phyloP scores from a whole-genome alignment of 108 stramenopile species.

The Nannochloropsis gaditana region DNA sequence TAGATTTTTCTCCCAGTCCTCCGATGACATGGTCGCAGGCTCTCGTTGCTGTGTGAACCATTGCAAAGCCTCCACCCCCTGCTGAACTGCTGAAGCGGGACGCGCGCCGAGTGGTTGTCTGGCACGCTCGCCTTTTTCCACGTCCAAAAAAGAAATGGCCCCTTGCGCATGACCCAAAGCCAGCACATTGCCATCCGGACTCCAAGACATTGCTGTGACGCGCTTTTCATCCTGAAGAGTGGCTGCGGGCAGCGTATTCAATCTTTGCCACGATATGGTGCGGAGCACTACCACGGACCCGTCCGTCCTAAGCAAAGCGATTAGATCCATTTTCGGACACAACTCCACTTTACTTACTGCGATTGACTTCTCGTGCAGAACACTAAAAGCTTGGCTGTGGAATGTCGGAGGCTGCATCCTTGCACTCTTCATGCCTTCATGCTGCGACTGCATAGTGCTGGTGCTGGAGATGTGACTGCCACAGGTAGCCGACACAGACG shows the following conservation, averaged over 20 bases:
- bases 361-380: background rate
- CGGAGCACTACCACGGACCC: background rate
- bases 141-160: background rate
- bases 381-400: background rate
- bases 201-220: background rate
- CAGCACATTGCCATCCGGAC: background rate
- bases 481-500: too few species aligned
- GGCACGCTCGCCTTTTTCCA: conserved; percentile 1
- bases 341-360: background rate
- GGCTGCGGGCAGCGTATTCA: background rate
- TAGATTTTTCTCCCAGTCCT: conserved; percentile 20
- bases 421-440: background rate
- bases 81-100: background rate
- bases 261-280: conserved; percentile 12
- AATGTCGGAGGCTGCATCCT: background rate
- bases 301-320: background rate
- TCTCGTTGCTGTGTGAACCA: background rate
- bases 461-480: background rate
- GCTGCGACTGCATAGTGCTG: background rate
- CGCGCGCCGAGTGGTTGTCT: background rate
- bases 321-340: background rate
- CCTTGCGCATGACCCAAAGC: conserved; percentile 6
- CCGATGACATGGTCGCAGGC: background rate
- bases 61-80: background rate
- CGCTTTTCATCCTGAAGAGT: background rate